Evolutionary conservation across 169 alveolate species (phyloP), one percentile per base, ranked within the genome.

Genomic region (Eimeria falciformis): DNA sequence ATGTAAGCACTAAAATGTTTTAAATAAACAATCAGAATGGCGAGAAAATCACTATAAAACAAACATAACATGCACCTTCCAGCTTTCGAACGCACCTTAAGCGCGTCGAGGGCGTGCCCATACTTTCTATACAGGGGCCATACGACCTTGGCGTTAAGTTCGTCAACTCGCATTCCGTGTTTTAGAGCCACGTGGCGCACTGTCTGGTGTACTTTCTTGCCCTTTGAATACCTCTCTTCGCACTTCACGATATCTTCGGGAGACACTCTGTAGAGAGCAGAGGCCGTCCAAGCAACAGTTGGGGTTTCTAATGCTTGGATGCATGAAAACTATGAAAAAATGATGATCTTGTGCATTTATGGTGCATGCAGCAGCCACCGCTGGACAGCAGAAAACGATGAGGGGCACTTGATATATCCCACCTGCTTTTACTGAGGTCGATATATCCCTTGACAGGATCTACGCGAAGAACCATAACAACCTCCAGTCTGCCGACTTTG

Each of bases 111-210:
- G 14, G 99, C 99, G 89, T 98, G 99, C 23, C 97, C 98, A 93
- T 98, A 98, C 71, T 96, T 97, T 56, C 97, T 97, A 95, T 98
- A 98, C 62, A 99, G 95, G 14, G 99, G 99, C 99, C 99, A 99
- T 45, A 97, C 97, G 66, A 98, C 96, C 65, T 91, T 95, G 84
- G 97, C 95, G 95, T 98, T 98, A 33, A 98, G 95, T 56, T 94
- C 97, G 92, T 97, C 99, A 29, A 99, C 98, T 23, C 97, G 93
- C 90, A 97, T 94, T 55, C 95, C 95, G 93, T 97, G 94, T 88
- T 86, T 96, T 94, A 53, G 89, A 2, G 99, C 99, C 46, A 97
- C 97, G 92, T 98, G 98, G 47, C 99, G 95, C 33, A 98, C 98
- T 7, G 99, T 98, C 87, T 96, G 98, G 93, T 98, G 99, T 25